Conservation (phyloP, 2,329 filamentous ascomycete species). For the Colletotrichum endophyticum region DNA sequence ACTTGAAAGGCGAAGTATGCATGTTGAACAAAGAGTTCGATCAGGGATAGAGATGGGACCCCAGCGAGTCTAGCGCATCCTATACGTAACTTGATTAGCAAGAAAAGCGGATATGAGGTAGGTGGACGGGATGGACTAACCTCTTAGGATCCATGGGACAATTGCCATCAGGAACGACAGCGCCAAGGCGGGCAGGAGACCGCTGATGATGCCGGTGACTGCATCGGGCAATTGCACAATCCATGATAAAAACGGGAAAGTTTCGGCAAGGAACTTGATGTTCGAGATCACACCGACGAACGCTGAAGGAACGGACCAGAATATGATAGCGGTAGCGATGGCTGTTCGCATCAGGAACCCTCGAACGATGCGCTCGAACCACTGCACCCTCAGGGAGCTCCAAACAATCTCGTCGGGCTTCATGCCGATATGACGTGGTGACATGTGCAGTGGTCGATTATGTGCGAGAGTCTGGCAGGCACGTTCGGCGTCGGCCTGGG, state of each 20-base stretch:
- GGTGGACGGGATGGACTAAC: constrained; percentile 45
- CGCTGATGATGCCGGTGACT: constrained; percentile 81
- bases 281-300: constrained; percentile 87
- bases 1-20: constrained; percentile 84
- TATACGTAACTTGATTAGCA: constrained; percentile 30
- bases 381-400: constrained; percentile 71
- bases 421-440: constrained; percentile 82
- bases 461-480: constrained; percentile 85
- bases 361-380: constrained; percentile 79
- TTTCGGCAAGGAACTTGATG: constrained; percentile 70
- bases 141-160: constrained; percentile 77
- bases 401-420: constrained; percentile 85
- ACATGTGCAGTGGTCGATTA: constrained; percentile 83
- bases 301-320: constrained; percentile 81
- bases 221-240: constrained; percentile 70
- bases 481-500: constrained; percentile 81
- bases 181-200: constrained; percentile 79
- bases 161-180: constrained; percentile 84
- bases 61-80: constrained; percentile 75
- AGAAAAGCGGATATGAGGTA: fast-evolving
- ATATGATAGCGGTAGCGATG: constrained; percentile 77
- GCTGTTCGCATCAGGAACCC: constrained; percentile 67
- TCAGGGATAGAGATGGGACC: constrained; percentile 70
- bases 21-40: constrained; percentile 80
- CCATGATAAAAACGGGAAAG: constrained; percentile 74